These are phyloP conservation scores for Circinella minor DNA, from an alignment of 371 early-diverging fungal species.

Conservation along the genomic window DNA sequence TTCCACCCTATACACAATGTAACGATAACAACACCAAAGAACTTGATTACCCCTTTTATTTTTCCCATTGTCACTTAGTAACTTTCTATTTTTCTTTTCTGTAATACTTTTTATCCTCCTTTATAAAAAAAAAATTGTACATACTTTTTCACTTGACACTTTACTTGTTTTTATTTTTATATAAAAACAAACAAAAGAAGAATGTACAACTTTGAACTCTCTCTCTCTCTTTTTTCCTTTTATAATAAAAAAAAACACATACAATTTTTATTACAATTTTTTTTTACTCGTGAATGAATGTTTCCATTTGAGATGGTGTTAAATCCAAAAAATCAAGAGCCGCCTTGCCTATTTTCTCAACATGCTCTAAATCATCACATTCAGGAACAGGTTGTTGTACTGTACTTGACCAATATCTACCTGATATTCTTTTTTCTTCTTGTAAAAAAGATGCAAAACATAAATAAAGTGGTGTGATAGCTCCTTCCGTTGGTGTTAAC, in stretches of 20 bases:
- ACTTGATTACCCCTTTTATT: no score
- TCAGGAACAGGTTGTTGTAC: slow-evolving; percentile 14
- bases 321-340: slow-evolving; percentile 7
- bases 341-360: background rate
- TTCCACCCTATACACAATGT: no score
- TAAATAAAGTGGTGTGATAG: slow-evolving; percentile 39
- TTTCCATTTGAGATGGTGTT: background rate
- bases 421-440: background rate
- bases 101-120: no score
- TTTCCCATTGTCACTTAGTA: no score
- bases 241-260: background rate
- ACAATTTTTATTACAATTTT: background rate
- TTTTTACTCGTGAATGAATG: background rate
- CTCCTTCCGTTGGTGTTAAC: slow-evolving; percentile 48
- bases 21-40: no score
- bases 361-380: background rate
- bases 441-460: slow-evolving; percentile 12
- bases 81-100: no score
- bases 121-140: no score
- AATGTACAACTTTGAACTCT: background rate
- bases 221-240: background rate
- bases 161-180: no score
- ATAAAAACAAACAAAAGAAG: no score
- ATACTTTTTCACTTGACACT: no score
- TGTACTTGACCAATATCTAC: slow-evolving; percentile 20